These are phyloP conservation scores for Trifolium dubium DNA, from an alignment of 306 rosid species.

Conservation along the genomic window DNA sequence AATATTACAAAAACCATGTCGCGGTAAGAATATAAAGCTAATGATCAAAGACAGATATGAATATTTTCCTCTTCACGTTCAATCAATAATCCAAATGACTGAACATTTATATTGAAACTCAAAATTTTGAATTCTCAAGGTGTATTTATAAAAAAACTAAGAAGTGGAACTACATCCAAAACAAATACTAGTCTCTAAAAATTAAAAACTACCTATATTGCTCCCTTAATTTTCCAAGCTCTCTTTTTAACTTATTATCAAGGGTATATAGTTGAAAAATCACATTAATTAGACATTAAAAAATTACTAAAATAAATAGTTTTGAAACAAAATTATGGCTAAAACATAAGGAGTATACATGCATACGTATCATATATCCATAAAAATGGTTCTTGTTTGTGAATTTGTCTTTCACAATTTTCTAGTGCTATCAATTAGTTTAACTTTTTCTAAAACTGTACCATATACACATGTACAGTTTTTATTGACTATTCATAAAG, in stretches of 20 bases:
- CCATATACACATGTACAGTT: too few species aligned
- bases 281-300: too few species aligned
- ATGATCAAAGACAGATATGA: not conserved
- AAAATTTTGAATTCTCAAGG: not conserved
- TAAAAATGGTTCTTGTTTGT: too few species aligned
- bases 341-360: not conserved
- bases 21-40: slow-evolving; percentile 18
- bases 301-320: too few species aligned
- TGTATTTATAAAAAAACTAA: not conserved
- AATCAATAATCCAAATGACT: not conserved
- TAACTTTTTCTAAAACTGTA: too few species aligned
- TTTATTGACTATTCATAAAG: not conserved
- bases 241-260: too few species aligned
- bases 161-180: not conserved
- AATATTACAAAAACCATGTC: slow-evolving; percentile 40
- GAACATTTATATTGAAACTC: not conserved
- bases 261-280: too few species aligned
- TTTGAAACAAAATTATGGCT: too few species aligned
- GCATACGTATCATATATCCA: not conserved
- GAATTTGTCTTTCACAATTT: too few species aligned
- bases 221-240: too few species aligned
- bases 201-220: not conserved
- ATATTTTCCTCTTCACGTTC: not conserved
- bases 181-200: too few species aligned
- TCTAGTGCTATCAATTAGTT: too few species aligned